A percentile compares a stretch with the other conserved stretches of the same genome.
Evolutionary conservation across 352 stramenopile species (phyloP).

Genomic region (Phytophthora cajani): DNA sequence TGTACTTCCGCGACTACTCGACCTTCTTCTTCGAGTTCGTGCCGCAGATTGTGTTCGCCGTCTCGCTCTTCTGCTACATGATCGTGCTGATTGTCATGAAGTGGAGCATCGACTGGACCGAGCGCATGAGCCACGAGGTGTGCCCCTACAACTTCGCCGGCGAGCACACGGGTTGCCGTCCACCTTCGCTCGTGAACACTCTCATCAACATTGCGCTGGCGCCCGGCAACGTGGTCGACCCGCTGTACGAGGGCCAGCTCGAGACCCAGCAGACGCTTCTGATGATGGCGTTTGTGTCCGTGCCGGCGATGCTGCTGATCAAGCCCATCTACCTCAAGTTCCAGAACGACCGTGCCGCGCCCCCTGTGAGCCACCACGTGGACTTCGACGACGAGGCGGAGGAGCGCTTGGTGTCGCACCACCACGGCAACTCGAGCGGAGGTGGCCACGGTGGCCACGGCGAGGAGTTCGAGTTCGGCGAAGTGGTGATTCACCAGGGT

Average conservation of each 20-base stretch:
- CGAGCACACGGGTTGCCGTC: slow-evolving; percentile 94
- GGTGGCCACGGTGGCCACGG: slow-evolving; percentile 51
- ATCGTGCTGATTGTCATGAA: slow-evolving; percentile 99
- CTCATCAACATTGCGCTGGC: slow-evolving; percentile 99
- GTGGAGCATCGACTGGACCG: slow-evolving; percentile 98
- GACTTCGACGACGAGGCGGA: slow-evolving; percentile 83
- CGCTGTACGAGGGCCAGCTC: slow-evolving; percentile 95
- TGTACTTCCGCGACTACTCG: slow-evolving; percentile 97
- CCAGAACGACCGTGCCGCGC: slow-evolving; percentile 65
- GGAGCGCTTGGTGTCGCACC: slow-evolving; percentile 56
- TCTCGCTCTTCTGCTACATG: slow-evolving; percentile 99
- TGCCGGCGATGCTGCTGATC: slow-evolving; percentile 96
- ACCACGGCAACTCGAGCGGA: slow-evolving; percentile 47
- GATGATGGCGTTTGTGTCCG: slow-evolving; percentile 93
- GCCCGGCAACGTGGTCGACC: slow-evolving; percentile 93
- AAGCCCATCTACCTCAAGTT: slow-evolving; percentile 95
- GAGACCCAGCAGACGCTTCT: slow-evolving; percentile 92
- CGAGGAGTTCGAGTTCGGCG: slow-evolving; percentile 95
- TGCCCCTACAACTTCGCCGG: slow-evolving; percentile 96
- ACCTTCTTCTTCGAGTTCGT: slow-evolving; percentile 98
- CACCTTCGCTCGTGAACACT: slow-evolving; percentile 98
- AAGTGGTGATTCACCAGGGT: slow-evolving; percentile 98
- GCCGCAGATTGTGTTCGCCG: slow-evolving; percentile 96
- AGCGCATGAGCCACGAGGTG: slow-evolving; percentile 91
- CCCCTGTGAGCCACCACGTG: slow-evolving; percentile 72